Base-by-base conservation (phyloP, 345 rosid genomes). In the Eucalyptus curtisii region DNA sequence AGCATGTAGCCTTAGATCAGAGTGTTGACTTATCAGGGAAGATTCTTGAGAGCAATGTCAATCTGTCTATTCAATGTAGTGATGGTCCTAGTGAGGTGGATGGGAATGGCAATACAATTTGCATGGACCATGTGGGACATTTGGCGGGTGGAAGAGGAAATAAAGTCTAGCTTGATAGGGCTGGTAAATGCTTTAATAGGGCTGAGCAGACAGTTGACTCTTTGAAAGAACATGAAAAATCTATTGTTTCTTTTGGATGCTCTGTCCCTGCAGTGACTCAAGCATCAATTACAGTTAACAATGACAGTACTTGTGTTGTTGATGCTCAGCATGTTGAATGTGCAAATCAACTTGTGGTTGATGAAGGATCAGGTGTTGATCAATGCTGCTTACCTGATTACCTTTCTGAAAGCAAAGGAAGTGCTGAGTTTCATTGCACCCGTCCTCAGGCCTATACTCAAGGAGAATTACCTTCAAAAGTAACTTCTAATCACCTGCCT, bases 331-430 rank as follows among this genome's bases (percentile, higher is more conserved):
- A 89, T 88, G 37, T 89, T 55, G 90, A 87, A 87, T 87, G 61
- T 71, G 66, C 40, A n/a, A 86, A 91, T 49, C 59, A 89, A 89
- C 90, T 87, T 87, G n/a, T 90, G 27, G 91, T 92, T 52, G 96
- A 94, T 85, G 93, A 93, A 92, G 94, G 94, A 88, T 94, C 94
- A 8, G 90, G 87, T 9, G 91, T 91, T 89, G 92, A 92, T 86
- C 93, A 92, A 87, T 92, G 95, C 90, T 93, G 95, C 89, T 93
- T 93, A 48, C 92, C 95, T 45, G 93, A 93, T 88, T 93, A 91
- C 91, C 90, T 91, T 49, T 82, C 88, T 88, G 94, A 91, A 89
- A 92, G 94, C 87, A 93, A 92, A 90, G 92, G 92, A 92, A 94
- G 92, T 86, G 88, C 90, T 44, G 90, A 90, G 53, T 92, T 91